Evolutionary conservation across 805 yeast species (phyloP).

Genomic region (Nakazawaea peltata): DNA sequence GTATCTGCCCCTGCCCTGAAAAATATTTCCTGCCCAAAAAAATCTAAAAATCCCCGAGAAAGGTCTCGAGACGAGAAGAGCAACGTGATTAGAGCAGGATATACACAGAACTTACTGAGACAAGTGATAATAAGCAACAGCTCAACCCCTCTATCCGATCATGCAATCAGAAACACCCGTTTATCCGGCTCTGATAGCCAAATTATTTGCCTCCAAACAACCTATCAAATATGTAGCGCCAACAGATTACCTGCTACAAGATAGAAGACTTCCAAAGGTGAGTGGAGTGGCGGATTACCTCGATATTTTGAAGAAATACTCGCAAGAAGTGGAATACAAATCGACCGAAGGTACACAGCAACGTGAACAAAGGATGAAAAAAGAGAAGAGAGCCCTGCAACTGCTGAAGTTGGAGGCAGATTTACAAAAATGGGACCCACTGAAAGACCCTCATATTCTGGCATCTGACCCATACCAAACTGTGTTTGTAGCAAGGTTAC

Average conservation of each 20-base stretch:
- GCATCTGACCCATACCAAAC: slow-evolving; percentile 71
- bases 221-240: slow-evolving; percentile 45
- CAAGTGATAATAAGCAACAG: no score
- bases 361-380: slow-evolving; percentile 18
- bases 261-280: slow-evolving; percentile 38
- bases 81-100: no score
- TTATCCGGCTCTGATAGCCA: slow-evolving; percentile 27
- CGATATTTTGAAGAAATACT: slow-evolving; percentile 19
- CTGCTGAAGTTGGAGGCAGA: slow-evolving; percentile 26
- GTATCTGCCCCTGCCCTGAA: no score
- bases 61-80: no score
- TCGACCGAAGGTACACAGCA: slow-evolving; percentile 25
- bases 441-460: slow-evolving; percentile 42
- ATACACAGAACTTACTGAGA: no score
- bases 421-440: slow-evolving; percentile 43
- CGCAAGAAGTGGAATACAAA: slow-evolving; percentile 18
- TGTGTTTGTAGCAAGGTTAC: slow-evolving; percentile 67
- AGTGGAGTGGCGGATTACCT: slow-evolving; percentile 34
- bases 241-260: slow-evolving; percentile 38
- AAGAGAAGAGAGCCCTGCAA: slow-evolving; percentile 15
- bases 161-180: slow-evolving; percentile 13
- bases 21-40: no score
- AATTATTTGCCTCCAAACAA: slow-evolving; percentile 48
- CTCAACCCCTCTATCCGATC: no score
- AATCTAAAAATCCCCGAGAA: no score